phyloP scores from a whole-genome alignment of 345 rosid species.

The Punica granatum region DNA sequence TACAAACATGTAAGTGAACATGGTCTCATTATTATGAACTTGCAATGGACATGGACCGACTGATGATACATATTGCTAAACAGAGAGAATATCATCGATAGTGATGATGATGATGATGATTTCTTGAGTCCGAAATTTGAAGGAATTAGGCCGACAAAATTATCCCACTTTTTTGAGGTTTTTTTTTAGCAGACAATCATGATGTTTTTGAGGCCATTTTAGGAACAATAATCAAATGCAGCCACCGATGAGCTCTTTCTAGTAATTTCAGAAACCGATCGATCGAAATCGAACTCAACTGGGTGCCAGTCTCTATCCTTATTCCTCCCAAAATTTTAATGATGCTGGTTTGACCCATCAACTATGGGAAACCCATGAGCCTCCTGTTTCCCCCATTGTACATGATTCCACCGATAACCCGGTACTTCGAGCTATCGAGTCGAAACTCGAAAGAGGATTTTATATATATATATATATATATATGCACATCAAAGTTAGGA shows the following conservation, averaged over 20 bases:
- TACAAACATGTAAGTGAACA: neutral
- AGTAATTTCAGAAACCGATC: slow-evolving; percentile 5
- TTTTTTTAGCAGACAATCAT: neutral
- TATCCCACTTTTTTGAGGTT: slow-evolving; percentile 4
- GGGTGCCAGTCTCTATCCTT: neutral
- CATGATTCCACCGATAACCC: too few species aligned
- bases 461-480: too few species aligned
- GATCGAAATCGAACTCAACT: neutral
- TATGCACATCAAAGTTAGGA: too few species aligned
- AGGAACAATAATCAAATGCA: slow-evolving; percentile 1
- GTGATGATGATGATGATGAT: slow-evolving; percentile 8
- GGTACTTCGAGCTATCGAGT: too few species aligned
- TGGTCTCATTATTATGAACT: neutral
- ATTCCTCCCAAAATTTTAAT: neutral
- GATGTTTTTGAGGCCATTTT: slow-evolving; percentile 1
- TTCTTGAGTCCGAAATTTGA: neutral
- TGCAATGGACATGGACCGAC: neutral
- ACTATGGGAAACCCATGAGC: neutral
- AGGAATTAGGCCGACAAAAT: slow-evolving; percentile 5
- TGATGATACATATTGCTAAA: neutral
- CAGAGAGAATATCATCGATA: neutral
- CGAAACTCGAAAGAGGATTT: too few species aligned
- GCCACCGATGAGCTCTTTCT: neutral
- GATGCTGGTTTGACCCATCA: neutral
- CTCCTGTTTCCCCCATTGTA: too few species aligned